These are phyloP conservation scores for Saccharomycopsis babjevae DNA, from an alignment of 805 yeast genomes.

Conservation along the genomic window DNA sequence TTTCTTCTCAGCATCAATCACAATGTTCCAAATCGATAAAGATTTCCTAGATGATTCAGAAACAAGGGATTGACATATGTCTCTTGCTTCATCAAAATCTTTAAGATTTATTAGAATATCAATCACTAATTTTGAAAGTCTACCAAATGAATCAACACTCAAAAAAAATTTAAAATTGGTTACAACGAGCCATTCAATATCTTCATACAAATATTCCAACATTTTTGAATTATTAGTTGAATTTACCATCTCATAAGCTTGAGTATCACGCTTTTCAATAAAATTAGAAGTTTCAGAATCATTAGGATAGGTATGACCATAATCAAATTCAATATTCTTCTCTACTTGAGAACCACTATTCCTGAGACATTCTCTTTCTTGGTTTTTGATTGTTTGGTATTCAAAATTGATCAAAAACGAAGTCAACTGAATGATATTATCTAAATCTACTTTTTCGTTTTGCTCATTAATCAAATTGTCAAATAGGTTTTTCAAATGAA, in stretches of 20 bases:
- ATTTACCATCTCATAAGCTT: background rate
- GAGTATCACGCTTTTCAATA: background rate
- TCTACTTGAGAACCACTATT: background rate
- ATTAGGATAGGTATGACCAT: background rate
- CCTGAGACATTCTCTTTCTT: background rate
- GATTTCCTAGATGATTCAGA: background rate
- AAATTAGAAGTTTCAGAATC: background rate
- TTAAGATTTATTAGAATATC: background rate
- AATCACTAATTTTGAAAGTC: background rate
- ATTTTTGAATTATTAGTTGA: background rate
- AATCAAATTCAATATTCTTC: background rate
- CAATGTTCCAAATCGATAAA: constrained; percentile 1
- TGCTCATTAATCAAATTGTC: background rate
- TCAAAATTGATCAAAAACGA: background rate
- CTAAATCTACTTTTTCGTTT: background rate
- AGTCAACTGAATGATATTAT: background rate
- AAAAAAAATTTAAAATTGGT: background rate
- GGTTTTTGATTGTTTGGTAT: background rate
- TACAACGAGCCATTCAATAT: background rate
- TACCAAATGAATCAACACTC: background rate
- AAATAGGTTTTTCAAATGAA: background rate
- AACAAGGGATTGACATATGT: background rate
- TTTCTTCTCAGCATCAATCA: constrained; percentile 1
- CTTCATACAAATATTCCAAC: background rate
- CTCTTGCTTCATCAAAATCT: constrained; percentile 4